Base-by-base conservation (phyloP, 331 rosid species). In the Saraca asoca region DNA sequence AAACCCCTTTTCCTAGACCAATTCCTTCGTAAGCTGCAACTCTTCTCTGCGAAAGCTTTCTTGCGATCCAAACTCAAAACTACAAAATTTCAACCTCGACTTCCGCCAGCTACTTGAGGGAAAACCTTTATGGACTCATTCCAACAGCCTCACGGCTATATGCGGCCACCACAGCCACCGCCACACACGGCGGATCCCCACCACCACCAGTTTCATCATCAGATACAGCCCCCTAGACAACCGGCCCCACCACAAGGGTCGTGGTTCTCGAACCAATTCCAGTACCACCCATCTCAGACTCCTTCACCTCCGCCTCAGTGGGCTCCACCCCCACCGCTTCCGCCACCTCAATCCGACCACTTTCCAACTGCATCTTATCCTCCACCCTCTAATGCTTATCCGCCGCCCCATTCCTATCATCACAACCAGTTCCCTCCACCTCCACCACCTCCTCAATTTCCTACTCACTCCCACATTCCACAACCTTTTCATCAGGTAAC, bases 221-320 rank as follows among this genome's bases (percentile, higher is more conserved):
- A 72, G 14, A 74, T 69, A 7, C 77, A 65, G 3, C 79, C 83
- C 6, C 82, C 78, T 5, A 54, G 78, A 38, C 79, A 83, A 5
- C 78, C 87, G 4, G 59, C 34, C 2, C 96, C 86, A 15, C 90
- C 86, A 7, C 95, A 82, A 48, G 84, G 68, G 9, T 73, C 88
- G 4, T 90, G 97, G 96, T 85, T 64, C 76, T 42, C 89, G 19
- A 72, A 76, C 68, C 99, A 90, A 79, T 86, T 81, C 69, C 96
- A 90, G 74, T 90, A 82, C 79, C 90, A 79, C 62, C 86, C 83
- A 6, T 75, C 90, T 12, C 96, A 82, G 58, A 66, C 88, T 7
- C 89, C 90, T 1, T 69, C 93, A 9, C 90, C 94, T 65, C 85
- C 89, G 5, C 83, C 82, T 2, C 96, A 83, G 82, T 89, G 96